phyloP scores from a whole-genome alignment of 2,329 filamentous ascomycete species.

The Westerdykella aurantiaca region DNA sequence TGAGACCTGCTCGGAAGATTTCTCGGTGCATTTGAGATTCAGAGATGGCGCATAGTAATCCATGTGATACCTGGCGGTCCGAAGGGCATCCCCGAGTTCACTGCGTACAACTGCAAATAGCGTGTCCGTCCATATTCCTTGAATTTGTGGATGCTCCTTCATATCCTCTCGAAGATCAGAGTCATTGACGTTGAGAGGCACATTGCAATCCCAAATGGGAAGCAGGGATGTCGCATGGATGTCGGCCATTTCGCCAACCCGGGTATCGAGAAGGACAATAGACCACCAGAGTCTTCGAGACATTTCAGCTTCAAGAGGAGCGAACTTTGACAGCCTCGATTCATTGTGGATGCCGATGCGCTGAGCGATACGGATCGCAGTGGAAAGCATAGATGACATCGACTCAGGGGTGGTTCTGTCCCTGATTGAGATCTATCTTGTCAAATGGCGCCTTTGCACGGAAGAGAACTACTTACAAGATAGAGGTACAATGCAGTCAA shows the following conservation, averaged over 20 bases:
- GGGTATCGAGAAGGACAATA: constrained; percentile 53
- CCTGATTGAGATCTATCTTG: constrained; percentile 49
- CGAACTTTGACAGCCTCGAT: constrained; percentile 45
- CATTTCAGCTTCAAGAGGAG: constrained; percentile 55
- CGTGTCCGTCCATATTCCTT: constrained; percentile 49
- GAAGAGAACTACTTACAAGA: constrained; percentile 38
- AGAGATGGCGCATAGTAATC: constrained; percentile 44
- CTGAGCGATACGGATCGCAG: constrained; percentile 55
- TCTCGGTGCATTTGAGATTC: constrained; percentile 33
- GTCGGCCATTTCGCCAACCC: constrained; percentile 49
- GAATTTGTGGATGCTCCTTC: constrained; percentile 34
- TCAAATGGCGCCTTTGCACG: constrained; percentile 16
- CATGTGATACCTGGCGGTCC: constrained; percentile 40
- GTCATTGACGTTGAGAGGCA: constrained; percentile 51
- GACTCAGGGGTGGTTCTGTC: constrained; percentile 42
- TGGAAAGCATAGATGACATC: constrained; percentile 52
- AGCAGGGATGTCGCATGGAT: constrained; percentile 46
- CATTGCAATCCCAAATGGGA: constrained; percentile 43
- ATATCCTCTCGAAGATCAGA: constrained; percentile 37
- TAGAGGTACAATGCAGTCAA: constrained; percentile 52
- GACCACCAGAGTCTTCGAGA: constrained; percentile 59
- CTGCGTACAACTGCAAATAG: constrained; percentile 47
- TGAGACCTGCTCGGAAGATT: constrained; percentile 3
- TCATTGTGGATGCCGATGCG: constrained; percentile 58
- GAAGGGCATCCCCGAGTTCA: constrained; percentile 41